phyloP scores from a whole-genome alignment of 2,329 filamentous ascomycete genomes.

The Davidsoniella neocaledoniae region DNA sequence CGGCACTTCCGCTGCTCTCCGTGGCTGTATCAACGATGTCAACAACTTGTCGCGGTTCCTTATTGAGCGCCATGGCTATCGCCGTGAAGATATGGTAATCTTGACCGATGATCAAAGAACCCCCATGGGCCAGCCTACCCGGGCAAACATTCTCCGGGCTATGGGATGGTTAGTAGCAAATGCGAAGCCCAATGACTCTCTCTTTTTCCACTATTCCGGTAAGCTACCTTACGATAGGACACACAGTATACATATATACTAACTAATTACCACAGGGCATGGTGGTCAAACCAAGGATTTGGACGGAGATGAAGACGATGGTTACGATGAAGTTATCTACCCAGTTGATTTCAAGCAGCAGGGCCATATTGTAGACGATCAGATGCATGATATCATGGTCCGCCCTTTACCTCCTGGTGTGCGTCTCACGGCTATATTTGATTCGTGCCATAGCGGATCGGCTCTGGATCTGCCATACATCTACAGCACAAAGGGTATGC shows the following conservation, averaged over 20 bases:
- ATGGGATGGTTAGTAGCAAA: conserved; percentile 45
- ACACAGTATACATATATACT: neutral
- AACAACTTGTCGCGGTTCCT: conserved; percentile 42
- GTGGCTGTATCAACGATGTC: conserved; percentile 44
- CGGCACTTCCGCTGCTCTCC: conserved; percentile 36
- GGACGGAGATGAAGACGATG: conserved; percentile 40
- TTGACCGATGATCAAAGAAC: conserved; percentile 41
- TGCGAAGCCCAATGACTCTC: conserved; percentile 36
- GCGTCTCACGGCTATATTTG: conserved; percentile 39
- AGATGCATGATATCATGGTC: conserved; percentile 48
- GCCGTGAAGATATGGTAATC: conserved; percentile 40
- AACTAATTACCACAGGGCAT: conserved; percentile 22
- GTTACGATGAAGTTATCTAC: conserved; percentile 41
- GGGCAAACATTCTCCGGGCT: conserved; percentile 36
- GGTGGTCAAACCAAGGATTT: conserved; percentile 38
- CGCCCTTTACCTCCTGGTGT: conserved; percentile 47
- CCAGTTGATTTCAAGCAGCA: conserved; percentile 36
- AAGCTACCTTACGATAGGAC: neutral
- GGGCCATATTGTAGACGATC: conserved; percentile 40
- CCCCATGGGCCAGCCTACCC: conserved; percentile 38
- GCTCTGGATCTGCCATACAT: conserved; percentile 41
- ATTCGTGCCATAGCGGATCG: conserved; percentile 41
- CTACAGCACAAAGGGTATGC: conserved; percentile 50
- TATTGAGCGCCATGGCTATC: conserved; percentile 36
- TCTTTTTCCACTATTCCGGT: conserved; percentile 43